Evolutionary conservation across 2,329 filamentous ascomycete species (phyloP).

Genomic region (Fusarium sarcochroum): DNA sequence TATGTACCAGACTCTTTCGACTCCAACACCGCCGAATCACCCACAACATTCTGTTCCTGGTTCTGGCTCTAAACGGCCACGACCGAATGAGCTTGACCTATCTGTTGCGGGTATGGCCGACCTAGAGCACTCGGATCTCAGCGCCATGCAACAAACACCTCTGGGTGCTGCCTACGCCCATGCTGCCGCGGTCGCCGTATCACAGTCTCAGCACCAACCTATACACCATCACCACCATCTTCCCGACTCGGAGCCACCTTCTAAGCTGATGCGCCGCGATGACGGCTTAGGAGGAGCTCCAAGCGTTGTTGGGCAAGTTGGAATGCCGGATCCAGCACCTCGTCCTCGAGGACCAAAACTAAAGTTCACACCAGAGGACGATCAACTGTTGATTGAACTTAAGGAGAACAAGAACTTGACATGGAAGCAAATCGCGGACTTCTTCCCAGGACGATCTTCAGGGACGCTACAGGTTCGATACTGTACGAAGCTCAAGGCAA

Average conservation of each 20-base stretch:
- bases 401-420: conserved; percentile 96
- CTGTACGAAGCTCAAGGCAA: conserved; percentile 94
- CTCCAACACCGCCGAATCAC: conserved; percentile 54
- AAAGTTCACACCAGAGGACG: conserved; percentile 94
- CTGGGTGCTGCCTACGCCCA: conserved; percentile 67
- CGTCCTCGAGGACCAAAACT: conserved; percentile 89
- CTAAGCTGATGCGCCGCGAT: conserved; percentile 76
- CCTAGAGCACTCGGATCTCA: conserved; percentile 68
- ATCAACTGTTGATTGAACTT: conserved; percentile 86
- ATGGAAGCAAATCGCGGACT: conserved; percentile 98
- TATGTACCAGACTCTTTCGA: conserved; percentile 65
- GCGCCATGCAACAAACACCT: conserved; percentile 67
- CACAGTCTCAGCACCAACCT: conserved; percentile 59
- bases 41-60: conserved; percentile 48
- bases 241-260: conserved; percentile 78
- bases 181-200: conserved; percentile 54
- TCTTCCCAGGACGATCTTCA: conserved; percentile 91
- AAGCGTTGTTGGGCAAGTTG: conserved; percentile 87
- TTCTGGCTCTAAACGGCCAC: conserved; percentile 64
- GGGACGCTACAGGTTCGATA: conserved; percentile 94
- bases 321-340: conserved; percentile 87
- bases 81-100: conserved; percentile 72
- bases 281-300: conserved; percentile 73
- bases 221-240: conserved; percentile 87
- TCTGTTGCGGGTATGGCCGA: conserved; percentile 65